These are phyloP conservation scores for Pezicula radicicola DNA, from an alignment of 2,329 filamentous ascomycete genomes.

Conservation along the genomic window DNA sequence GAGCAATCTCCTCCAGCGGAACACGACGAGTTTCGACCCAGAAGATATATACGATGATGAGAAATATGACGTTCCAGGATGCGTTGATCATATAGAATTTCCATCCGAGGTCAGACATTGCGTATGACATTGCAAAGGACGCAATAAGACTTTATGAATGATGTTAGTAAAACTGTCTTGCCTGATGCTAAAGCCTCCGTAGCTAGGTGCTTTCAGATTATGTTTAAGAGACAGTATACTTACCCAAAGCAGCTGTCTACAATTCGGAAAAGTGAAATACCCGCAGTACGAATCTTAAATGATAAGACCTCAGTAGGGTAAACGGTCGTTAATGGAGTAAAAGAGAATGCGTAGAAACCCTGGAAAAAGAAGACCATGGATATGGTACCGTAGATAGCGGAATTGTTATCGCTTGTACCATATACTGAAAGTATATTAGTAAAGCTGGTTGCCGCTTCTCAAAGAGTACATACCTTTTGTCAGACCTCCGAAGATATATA, in stretches of 20 bases:
- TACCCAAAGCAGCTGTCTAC: background rate
- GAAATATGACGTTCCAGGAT: background rate
- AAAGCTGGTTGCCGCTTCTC: background rate
- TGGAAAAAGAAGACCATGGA: background rate
- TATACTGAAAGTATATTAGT: background rate
- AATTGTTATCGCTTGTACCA: background rate
- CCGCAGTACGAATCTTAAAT: background rate
- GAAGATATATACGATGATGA: background rate
- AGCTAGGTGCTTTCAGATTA: too few species aligned
- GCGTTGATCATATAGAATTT: slow-evolving; percentile 2
- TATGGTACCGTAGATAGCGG: background rate
- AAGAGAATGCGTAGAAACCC: background rate
- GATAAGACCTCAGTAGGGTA: background rate
- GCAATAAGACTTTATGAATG: background rate
- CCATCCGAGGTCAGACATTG: background rate
- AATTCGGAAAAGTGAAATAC: background rate
- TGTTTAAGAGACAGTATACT: background rate
- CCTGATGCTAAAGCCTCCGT: background rate
- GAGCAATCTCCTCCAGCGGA: background rate
- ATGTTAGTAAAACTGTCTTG: background rate
- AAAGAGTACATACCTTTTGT: background rate
- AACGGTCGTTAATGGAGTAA: background rate
- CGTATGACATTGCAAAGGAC: background rate
- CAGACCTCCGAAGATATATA: background rate
- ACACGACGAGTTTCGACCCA: background rate